Percentiles rank a stretch among this genome's conserved stretches.
phyloP scores from a whole-genome alignment of 108 stramenopile species.

The Schizochytrium sp. region DNA sequence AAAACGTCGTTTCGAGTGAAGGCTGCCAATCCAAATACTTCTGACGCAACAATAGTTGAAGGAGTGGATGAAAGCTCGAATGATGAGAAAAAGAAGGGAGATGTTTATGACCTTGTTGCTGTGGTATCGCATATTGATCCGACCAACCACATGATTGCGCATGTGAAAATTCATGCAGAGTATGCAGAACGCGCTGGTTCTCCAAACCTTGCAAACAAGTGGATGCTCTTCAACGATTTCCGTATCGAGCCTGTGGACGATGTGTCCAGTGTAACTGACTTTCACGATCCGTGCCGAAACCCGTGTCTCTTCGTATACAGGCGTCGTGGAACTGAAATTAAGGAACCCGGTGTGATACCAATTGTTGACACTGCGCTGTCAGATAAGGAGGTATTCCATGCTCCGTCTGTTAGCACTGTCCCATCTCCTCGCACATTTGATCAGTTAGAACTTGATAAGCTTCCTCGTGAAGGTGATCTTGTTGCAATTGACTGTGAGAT shows the following conservation, averaged over 20 bases:
- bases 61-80: not conserved
- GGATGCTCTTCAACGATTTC: conserved; percentile 87
- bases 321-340: conserved; percentile 55
- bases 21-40: not conserved
- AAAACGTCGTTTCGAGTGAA: not conserved
- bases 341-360: not conserved
- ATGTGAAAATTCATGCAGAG: not conserved
- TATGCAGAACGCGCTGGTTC: not conserved
- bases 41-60: not conserved
- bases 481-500: conserved; percentile 84
- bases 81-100: not conserved
- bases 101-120: not conserved
- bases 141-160: not conserved
- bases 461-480: conserved; percentile 80
- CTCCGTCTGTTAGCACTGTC: conserved; percentile 75
- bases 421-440: conserved; percentile 4
- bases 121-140: conserved; percentile 22
- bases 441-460: conserved; percentile 23
- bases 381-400: conserved; percentile 76
- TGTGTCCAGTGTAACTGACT: conserved; percentile 83
- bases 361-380: not conserved
- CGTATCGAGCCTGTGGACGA: conserved; percentile 73
- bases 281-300: conserved; percentile 81
- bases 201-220: conserved; percentile 66
- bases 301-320: conserved; percentile 80